Base-by-base conservation (phyloP, 2,329 filamentous ascomycete species). In the Aspergillus arachidicola region DNA sequence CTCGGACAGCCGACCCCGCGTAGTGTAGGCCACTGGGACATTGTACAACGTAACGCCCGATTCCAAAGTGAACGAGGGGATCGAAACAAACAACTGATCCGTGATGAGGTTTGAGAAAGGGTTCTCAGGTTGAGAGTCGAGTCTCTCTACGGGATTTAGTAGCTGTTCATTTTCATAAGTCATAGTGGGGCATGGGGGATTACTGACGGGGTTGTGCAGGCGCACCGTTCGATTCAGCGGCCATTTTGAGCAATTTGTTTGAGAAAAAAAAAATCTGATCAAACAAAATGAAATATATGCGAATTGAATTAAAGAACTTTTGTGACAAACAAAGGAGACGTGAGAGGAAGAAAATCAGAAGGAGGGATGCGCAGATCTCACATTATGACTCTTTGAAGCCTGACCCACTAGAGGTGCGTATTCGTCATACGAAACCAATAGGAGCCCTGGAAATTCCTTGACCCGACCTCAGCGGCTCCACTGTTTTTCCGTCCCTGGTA, bases 41-140 rank as follows among this genome's bases (percentile, higher is more conserved):
- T 98, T 95, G 69, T 85, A 82, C 23, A 99, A 85, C 0, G 87
- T 90, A 28, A 91, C 92, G 56, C 95, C 95, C 2, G 94, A 98
- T 79, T 99, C 95, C 68, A 99, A 91, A 10, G 91, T 93, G 78
- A 97, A 97, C 30, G 89, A 89, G 2, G 95, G 94, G 60, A 99
- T 87, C 64, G 95, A 87, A 62, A 91, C 93, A 73, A 96, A 91
- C 59, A 90, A 85, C 80, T 98, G 95, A 72, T 97, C 90, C 58
- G 93, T 90, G 58, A 99, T 96, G 73, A 98, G 85, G 67, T 85
- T 81, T 64, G 92, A 88, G 77, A 94, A 98, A 34, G 94, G 94
- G 80, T 98, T 99, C 82, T 97, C 94, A 73, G 91, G 89, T 79
- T 97, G 93, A 60, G 86, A 73, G 65, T 75, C 76, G 77, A 80